Percentiles rank a stretch among this genome's conserved stretches.
Evolutionary conservation across 257 asterid species (phyloP).

Genomic region (Gentiana straminea): DNA sequence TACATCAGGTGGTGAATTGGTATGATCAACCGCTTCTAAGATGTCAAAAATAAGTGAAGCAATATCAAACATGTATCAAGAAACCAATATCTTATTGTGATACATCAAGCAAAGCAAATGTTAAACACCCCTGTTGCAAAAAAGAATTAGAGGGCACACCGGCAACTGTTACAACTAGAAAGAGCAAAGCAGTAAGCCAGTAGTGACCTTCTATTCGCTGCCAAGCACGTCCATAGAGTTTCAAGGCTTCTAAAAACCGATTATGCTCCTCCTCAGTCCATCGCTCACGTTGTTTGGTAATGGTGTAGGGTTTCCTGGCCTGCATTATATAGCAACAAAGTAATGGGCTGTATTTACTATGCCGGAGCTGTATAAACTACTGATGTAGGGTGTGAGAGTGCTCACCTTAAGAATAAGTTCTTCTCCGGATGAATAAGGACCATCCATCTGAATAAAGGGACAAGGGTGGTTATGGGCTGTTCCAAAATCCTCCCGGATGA

Average conservation of each 20-base stretch:
- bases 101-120: background rate
- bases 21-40: conserved; percentile 3
- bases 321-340: conserved; percentile 19
- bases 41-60: background rate
- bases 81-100: background rate
- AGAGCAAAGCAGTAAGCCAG: background rate
- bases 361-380: background rate
- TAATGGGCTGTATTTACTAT: background rate
- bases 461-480: conserved; percentile 22
- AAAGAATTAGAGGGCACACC: background rate
- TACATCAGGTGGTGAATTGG: conserved; percentile 16
- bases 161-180: background rate
- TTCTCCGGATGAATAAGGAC: conserved; percentile 71
- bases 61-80: background rate
- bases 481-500: conserved; percentile 32
- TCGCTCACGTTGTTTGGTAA: conserved; percentile 93
- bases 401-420: conserved; percentile 67
- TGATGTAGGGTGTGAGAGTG: conserved; percentile 3
- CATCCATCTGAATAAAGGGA: conserved; percentile 53
- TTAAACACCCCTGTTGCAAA: background rate
- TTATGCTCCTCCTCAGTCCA: conserved; percentile 99
- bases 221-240: conserved; percentile 98
- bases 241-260: conserved; percentile 84
- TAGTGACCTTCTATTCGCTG: conserved; percentile 90
- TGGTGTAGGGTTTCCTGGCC: conserved; percentile 94